Base-by-base conservation (phyloP, 2,329 filamentous ascomycete genomes). In the Myriosclerotinia curreyana region DNA sequence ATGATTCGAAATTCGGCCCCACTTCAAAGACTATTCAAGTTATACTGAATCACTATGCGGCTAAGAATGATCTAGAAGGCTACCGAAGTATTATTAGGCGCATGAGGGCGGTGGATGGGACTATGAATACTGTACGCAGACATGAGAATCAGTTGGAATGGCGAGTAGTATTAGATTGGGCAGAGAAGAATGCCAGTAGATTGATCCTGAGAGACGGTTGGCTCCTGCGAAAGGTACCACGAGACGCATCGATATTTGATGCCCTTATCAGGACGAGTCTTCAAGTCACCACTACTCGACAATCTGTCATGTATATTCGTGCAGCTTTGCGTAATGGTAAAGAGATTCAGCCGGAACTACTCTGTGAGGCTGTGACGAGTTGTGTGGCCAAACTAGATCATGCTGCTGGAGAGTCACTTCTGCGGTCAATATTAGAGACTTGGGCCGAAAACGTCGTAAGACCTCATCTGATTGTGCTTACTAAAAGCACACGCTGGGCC, bases 1-100 rank as follows among this genome's bases (percentile, higher is more conserved):
- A 78, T 49, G 69, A 76, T 12, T 81, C 67, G 49, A 65, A 56
- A 42, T 67, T 73, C 46, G 69, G 60, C 52, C 71, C 73, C 7
- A 73, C 64, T 48, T 60, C 67, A 31, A 67, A 53, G 42, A 72
- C 70, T 7, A 60, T 71, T 22, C 66, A 65, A 14, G 69, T 73
- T 11, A 69, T 75, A 31, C 64, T 76, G n/a, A 67, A 73, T 49
- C 69, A 74, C 63, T 74, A 74, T 55, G 68, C 65, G 7, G 60
- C 54, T 15, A 69, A 66, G 56, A 65, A 64, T 36, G 68, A 75
- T 59, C 25, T 22, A 14, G 50, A 62, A 17, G 73, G 70, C 9
- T 72, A 74, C 58, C 65, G 66, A 42, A 46, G 55, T 36, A 67
- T 73, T n/a, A 64, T 72, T 7, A 66, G 65, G 55, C 68, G 69